Evolutionary conservation across 192 early-diverging fungal species (phyloP).

Genomic region (Coemansia sp.): DNA sequence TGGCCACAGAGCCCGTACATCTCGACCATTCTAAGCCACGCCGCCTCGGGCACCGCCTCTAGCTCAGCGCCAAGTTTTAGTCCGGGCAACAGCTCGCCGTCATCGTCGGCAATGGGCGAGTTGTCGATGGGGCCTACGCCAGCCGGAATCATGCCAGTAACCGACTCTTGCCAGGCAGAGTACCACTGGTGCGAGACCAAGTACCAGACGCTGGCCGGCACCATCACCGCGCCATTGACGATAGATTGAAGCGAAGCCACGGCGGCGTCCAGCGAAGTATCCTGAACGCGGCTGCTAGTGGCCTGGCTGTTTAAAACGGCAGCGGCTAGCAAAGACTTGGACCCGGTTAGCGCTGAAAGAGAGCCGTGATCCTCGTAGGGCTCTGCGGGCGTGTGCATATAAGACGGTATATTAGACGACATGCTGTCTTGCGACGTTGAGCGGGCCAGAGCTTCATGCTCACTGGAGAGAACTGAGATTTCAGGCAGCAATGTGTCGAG

Average conservation of each 20-base stretch:
- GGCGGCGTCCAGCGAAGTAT: conserved; percentile 10
- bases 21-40: conserved; percentile 53
- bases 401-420: conserved; percentile 21
- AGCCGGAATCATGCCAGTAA: conserved; percentile 21
- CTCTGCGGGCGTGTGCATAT: conserved; percentile 41
- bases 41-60: conserved; percentile 48
- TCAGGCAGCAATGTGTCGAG: not conserved
- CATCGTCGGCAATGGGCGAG: conserved; percentile 27
- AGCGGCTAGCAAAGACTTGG: not conserved
- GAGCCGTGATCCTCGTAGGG: conserved; percentile 26
- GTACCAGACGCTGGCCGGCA: conserved; percentile 54
- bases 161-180: conserved; percentile 50
- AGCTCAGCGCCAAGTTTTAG: conserved; percentile 38
- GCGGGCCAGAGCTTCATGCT: not conserved
- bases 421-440: conserved; percentile 4
- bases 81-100: conserved; percentile 39
- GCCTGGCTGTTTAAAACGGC: not conserved
- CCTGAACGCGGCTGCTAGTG: not conserved
- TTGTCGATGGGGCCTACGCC: conserved; percentile 58
- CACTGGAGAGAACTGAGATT: not conserved
- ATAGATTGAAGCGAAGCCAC: conserved; percentile 24
- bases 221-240: conserved; percentile 27
- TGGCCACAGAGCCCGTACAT: conserved; percentile 47
- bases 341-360: not conserved
- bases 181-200: conserved; percentile 56